Percentiles rank a stretch among this genome's conserved stretches.
phyloP scores from a whole-genome alignment of 441 rosid genomes.

The Melastoma candidum region DNA sequence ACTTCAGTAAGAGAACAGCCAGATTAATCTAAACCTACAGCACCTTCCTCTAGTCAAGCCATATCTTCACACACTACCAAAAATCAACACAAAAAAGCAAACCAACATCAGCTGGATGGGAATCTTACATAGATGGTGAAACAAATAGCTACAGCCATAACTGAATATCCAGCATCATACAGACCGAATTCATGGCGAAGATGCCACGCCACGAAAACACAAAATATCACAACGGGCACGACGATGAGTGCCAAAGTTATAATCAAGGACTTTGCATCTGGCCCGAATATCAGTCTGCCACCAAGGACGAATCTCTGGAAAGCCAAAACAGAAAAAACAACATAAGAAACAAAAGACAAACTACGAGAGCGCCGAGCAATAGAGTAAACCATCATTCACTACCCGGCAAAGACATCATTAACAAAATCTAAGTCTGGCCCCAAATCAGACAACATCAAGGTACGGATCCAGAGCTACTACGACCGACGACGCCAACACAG shows the following conservation, averaged over 20 bases:
- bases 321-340: conserved; percentile 1
- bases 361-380: neutral
- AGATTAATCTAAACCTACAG: no score
- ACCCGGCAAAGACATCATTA: no score
- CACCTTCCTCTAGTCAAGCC: no score
- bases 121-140: no score
- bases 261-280: conserved; percentile 40
- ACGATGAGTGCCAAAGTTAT: conserved; percentile 33
- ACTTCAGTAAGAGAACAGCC: no score
- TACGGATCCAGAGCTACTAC: no score
- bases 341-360: neutral
- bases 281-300: conserved; percentile 56
- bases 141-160: conserved; percentile 31
- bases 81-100: no score
- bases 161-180: conserved; percentile 27
- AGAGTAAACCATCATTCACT: neutral
- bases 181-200: conserved; percentile 28
- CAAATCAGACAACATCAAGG: no score
- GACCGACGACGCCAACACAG: no score
- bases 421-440: no score
- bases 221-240: conserved; percentile 37
- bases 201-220: conserved; percentile 32
- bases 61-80: no score
- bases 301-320: conserved; percentile 34
- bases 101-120: no score